Evolutionary conservation across 306 rosid species (phyloP).

Genomic region (Fragaria ananassa): DNA sequence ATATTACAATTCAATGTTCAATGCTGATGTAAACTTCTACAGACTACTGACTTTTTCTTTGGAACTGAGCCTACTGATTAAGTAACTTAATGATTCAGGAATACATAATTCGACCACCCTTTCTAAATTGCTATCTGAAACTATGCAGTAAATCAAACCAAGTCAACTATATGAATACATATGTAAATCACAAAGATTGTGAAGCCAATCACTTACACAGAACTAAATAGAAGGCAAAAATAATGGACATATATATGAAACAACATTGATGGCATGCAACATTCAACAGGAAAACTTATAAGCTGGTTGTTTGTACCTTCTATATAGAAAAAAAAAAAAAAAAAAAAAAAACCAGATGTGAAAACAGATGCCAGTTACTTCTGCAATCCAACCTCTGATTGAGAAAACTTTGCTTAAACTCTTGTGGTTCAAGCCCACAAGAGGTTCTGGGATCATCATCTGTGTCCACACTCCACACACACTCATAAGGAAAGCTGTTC

Average conservation of each 20-base stretch:
- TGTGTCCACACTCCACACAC: background rate
- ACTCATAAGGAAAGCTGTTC: background rate
- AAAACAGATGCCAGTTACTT: background rate
- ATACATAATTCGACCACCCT: background rate
- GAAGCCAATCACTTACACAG: background rate
- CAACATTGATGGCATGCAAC: background rate
- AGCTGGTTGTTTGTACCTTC: background rate
- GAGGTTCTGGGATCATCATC: background rate
- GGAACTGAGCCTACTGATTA: background rate
- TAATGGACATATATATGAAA: background rate
- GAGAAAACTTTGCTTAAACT: background rate
- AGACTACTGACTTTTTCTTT: too few relatives aligned
- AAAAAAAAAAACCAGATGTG: background rate
- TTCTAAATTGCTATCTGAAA: background rate
- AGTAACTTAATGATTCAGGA: background rate
- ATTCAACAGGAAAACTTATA: background rate
- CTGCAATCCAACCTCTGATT: background rate
- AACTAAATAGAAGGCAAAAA: background rate
- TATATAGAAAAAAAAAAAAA: too few relatives aligned
- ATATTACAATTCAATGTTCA: background rate
- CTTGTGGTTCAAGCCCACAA: background rate
- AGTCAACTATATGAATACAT: background rate
- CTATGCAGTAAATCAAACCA: background rate
- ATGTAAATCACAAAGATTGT: background rate
- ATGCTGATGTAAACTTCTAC: background rate